Evolutionary conservation across 2,329 filamentous ascomycete species (phyloP), one percentile per base, ranked within the genome.

Genomic region (Ascochyta lentis): DNA sequence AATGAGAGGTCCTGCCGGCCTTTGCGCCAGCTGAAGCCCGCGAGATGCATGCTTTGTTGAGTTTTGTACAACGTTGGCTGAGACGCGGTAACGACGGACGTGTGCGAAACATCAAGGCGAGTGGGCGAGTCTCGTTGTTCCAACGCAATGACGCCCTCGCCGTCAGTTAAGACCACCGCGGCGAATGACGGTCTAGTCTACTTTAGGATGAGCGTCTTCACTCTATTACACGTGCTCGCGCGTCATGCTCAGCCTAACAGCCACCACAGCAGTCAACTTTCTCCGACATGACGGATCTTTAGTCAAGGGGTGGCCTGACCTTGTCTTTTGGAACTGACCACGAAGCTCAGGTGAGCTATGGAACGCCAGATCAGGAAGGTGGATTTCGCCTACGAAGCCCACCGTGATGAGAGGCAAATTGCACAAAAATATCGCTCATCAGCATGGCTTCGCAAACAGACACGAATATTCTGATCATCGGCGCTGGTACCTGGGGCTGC

Each of bases 401-500:
- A 45, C 29, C 29, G 26, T 37, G 44, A 33, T 27, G 46, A 42
- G 23, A 35, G 35, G 10, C 23, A 26, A 45, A 26, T 41, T 41
- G 46, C 31, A 29, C 12, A 9, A 29, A 29, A 8, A 3, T 9
- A 29, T 10, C 9, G 27, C 12, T 10, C 35, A 38, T 27, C 45
- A 40, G 19, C n/a, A 56, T 52, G 48, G 23, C 38, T 13, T 34
- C 49, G 26, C 40, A 54, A 34, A 53, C 33, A 3, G 35, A 56
- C 10, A 51, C 47, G 19, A 50, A 51, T 31, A 68, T 76, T 37
- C 65, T 83, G 22, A 79, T 83, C 34, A 65, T 83, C 45, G 81
- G 81, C 8, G 79, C 76, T 16, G 81, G 81, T 9, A 81, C 80
- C 4, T 83, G 81, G 75, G 81, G 81, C 13, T 78, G 77, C 31